Evolutionary conservation across 2,329 filamentous ascomycete species (phyloP).

Genomic region (Aureobasidium sp.): DNA sequence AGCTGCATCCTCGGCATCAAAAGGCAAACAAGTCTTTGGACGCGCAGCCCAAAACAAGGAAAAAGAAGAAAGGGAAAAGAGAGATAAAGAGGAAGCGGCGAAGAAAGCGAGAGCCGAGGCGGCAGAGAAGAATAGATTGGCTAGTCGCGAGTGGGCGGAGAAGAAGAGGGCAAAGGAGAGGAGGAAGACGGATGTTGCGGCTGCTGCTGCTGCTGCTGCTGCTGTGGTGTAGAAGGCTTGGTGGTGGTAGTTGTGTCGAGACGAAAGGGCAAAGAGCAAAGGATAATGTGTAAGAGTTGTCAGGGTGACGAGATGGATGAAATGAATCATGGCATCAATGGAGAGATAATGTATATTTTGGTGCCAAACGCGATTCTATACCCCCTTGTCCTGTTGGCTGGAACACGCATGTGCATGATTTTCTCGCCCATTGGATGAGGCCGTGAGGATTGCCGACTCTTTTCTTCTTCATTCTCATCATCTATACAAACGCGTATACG

Average conservation of each 20-base stretch:
- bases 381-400: too few relatives aligned
- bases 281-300: too few relatives aligned
- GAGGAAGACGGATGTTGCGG: not conserved
- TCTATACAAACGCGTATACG: too few relatives aligned
- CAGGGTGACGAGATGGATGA: too few relatives aligned
- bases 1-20: conserved; percentile 25
- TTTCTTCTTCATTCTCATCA: too few relatives aligned
- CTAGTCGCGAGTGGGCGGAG: conserved; percentile 42
- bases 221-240: not conserved
- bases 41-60: conserved; percentile 35
- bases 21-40: conserved; percentile 39
- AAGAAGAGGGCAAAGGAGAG: conserved; percentile 20
- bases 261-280: too few relatives aligned
- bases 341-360: too few relatives aligned
- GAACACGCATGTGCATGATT: too few relatives aligned
- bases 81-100: conserved; percentile 40
- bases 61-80: conserved; percentile 31
- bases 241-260: not conserved
- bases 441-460: too few relatives aligned
- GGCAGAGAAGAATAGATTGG: conserved; percentile 35
- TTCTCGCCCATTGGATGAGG: too few relatives aligned
- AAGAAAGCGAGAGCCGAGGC: conserved; percentile 38
- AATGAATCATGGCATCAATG: too few relatives aligned
- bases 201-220: not conserved
- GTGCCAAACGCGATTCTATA: too few relatives aligned